A percentile compares a stretch with the other conserved stretches of the same genome.
These are phyloP conservation scores for Batrachochytrium dendrobatidis DNA, from an alignment of 371 early-diverging fungal genomes.

Conservation along the genomic window DNA sequence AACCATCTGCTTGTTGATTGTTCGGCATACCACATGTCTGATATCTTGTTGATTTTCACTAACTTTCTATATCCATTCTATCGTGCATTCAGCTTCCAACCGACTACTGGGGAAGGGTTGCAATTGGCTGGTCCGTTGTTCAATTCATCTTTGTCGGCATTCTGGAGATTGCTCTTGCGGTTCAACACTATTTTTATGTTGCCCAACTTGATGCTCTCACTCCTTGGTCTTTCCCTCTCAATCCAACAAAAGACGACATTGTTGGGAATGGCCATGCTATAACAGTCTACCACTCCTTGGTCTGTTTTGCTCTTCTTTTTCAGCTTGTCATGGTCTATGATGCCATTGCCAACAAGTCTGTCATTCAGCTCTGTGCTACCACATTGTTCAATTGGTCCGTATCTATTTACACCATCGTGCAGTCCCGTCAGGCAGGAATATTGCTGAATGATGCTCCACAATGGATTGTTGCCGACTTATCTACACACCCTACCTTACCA, in stretches of 20 bases:
- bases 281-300: slow-evolving; percentile 34
- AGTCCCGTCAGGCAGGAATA: slow-evolving; percentile 25
- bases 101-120: slow-evolving; percentile 29
- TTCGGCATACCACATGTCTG: no score
- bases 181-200: slow-evolving; percentile 14
- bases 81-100: slow-evolving; percentile 23
- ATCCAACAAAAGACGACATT: background rate
- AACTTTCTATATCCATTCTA: no score
- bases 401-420: slow-evolving; percentile 28
- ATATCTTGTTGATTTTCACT: no score
- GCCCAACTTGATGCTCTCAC: slow-evolving; percentile 1
- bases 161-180: slow-evolving; percentile 22
- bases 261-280: slow-evolving; percentile 22
- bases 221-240: background rate
- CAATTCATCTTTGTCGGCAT: slow-evolving; percentile 27
- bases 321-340: slow-evolving; percentile 34
- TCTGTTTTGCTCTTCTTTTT: slow-evolving; percentile 30
- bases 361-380: slow-evolving; percentile 36
- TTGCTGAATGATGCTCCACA: slow-evolving; percentile 1
- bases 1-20: no score
- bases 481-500: slow-evolving; percentile 18
- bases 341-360: slow-evolving; percentile 25
- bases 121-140: slow-evolving; percentile 25
- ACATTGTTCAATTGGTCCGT: slow-evolving; percentile 33
- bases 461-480: background rate